phyloP scores from a whole-genome alignment of 169 alveolate genomes.

The Plasmodium vivax region DNA sequence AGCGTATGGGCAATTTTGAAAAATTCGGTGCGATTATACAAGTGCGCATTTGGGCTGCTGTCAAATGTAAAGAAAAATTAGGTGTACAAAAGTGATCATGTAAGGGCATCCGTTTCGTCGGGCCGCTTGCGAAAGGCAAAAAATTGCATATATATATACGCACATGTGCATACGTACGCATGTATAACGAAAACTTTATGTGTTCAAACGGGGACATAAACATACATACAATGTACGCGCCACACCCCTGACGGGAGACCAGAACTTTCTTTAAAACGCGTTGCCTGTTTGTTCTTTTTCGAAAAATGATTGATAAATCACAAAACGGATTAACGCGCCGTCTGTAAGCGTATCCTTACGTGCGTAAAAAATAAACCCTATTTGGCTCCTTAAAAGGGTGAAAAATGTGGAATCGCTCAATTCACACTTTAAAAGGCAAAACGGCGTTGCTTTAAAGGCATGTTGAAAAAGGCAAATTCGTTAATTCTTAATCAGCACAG shows the following conservation, averaged over 20 bases:
- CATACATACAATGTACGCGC: no score
- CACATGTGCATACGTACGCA: neutral
- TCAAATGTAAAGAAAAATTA: neutral
- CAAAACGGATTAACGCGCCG: neutral
- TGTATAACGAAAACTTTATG: neutral
- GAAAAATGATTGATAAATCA: neutral
- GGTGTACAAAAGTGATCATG: neutral
- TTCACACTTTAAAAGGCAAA: neutral
- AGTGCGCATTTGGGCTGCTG: neutral
- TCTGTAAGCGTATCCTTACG: neutral
- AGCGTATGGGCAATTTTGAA: neutral
- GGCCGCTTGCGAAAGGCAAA: neutral
- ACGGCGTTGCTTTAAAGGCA: neutral
- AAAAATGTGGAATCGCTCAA: neutral
- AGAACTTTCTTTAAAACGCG: no score
- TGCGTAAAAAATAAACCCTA: neutral
- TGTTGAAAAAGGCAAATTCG: neutral
- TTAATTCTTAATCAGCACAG: neutral
- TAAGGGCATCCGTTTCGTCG: neutral
- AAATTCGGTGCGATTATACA: neutral
- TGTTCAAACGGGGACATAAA: neutral
- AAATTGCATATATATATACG: neutral
- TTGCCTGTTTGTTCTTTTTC: neutral
- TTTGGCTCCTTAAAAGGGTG: neutral
- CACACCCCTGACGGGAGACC: no score